Conservation (phyloP, 2,329 filamentous ascomycete species). For the Fusarium tanahbumbuense region DNA sequence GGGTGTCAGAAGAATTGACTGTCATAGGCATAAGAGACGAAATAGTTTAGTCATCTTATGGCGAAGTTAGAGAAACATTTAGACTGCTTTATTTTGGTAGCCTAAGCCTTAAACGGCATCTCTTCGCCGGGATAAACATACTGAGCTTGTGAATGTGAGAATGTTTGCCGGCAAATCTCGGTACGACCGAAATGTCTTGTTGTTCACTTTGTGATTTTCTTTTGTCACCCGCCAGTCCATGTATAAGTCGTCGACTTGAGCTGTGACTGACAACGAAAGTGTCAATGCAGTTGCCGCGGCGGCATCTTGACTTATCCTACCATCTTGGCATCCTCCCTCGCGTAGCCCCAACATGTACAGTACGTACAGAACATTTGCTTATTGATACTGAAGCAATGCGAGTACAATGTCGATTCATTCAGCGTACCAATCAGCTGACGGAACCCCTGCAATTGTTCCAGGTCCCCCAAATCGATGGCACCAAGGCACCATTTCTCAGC, state of each 20-base stretch:
- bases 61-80: no score
- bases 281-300: background rate
- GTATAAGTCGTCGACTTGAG: background rate
- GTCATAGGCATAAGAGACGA: no score
- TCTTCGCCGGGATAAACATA: background rate
- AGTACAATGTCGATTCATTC: constrained; percentile 5
- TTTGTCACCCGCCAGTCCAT: background rate
- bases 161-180: background rate
- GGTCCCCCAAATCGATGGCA: constrained; percentile 16
- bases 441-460: constrained; percentile 30
- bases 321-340: background rate
- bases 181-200: background rate
- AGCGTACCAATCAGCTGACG: constrained; percentile 14
- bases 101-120: no score
- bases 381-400: background rate
- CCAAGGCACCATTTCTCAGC: constrained; percentile 9
- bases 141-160: background rate
- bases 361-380: background rate
- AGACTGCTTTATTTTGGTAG: no score
- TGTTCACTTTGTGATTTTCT: background rate
- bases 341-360: background rate
- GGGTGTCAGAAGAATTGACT: no score
- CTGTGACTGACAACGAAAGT: background rate
- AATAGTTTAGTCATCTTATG: no score
- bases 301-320: background rate